These are phyloP conservation scores for Cladophialophora yegresii DNA, from an alignment of 2,329 filamentous ascomycete species.

Conservation along the genomic window DNA sequence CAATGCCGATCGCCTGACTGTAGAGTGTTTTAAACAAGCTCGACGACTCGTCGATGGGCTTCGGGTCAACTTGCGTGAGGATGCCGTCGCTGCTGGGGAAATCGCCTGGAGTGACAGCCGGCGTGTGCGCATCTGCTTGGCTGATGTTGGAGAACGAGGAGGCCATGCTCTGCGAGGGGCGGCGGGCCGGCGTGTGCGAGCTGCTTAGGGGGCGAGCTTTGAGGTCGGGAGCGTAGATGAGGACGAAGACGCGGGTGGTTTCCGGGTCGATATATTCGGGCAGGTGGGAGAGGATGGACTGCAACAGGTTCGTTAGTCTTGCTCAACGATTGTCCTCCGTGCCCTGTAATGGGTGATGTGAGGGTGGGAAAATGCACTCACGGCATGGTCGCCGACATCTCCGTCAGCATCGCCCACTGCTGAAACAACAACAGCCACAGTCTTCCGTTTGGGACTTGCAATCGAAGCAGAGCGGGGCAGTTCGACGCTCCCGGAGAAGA, in stretches of 20 bases:
- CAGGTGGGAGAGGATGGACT: slow-evolving; percentile 88
- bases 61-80: slow-evolving; percentile 51
- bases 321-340: not conserved
- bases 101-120: slow-evolving; percentile 66
- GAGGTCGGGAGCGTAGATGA: slow-evolving; percentile 83
- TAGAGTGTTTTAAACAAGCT: slow-evolving; percentile 77
- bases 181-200: slow-evolving; percentile 36
- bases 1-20: slow-evolving; percentile 73
- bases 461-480: slow-evolving; percentile 27
- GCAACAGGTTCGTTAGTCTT: slow-evolving; percentile 23
- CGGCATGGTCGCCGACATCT: slow-evolving; percentile 73
- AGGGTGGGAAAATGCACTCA: slow-evolving; percentile 54
- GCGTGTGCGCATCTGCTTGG: slow-evolving; percentile 67
- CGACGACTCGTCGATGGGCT: slow-evolving; percentile 44
- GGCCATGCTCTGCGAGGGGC: slow-evolving; percentile 52
- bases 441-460: slow-evolving; percentile 59
- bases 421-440: slow-evolving; percentile 84
- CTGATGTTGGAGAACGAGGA: slow-evolving; percentile 89
- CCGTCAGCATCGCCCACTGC: slow-evolving; percentile 66
- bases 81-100: slow-evolving; percentile 53
- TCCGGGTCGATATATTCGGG: slow-evolving; percentile 73
- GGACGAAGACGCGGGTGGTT: slow-evolving; percentile 75
- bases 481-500: slow-evolving; percentile 35
- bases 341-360: not conserved
- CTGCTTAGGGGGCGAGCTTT: slow-evolving; percentile 64